Evolutionary conservation across 106 monocot genomes (phyloP).

Genomic region (Dendrobium huoshanense): DNA sequence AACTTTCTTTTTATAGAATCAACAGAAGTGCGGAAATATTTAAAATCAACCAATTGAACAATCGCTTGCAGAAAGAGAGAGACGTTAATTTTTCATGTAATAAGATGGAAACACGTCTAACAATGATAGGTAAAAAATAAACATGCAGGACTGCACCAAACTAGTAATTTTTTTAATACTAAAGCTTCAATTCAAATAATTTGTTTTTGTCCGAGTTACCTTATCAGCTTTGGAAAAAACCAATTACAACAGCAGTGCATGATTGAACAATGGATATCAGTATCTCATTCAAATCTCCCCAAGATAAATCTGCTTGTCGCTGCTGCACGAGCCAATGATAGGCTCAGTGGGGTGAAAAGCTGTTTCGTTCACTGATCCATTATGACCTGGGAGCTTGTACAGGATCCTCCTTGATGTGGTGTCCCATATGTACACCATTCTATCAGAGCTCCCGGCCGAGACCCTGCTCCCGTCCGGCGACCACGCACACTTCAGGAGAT

Average conservation of each 20-base stretch:
- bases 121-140: neutral
- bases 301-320: slow-evolving; percentile 93
- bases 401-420: slow-evolving; percentile 86
- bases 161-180: neutral
- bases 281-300: slow-evolving; percentile 52
- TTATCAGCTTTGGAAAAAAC: neutral
- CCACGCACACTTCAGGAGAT: slow-evolving; percentile 82
- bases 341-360: slow-evolving; percentile 90
- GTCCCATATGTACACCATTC: slow-evolving; percentile 99
- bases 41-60: no score
- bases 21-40: no score
- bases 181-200: neutral
- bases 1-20: no score
- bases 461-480: slow-evolving; percentile 93
- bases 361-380: slow-evolving; percentile 96
- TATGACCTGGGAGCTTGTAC: slow-evolving; percentile 96
- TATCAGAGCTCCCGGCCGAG: slow-evolving; percentile 83
- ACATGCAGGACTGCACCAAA: neutral
- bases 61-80: neutral
- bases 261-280: neutral
- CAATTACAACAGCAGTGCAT: neutral
- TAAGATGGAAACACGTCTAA: neutral
- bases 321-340: slow-evolving; percentile 84
- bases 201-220: neutral
- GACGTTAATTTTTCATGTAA: neutral